Evolutionary conservation across 1,284 basidiomycete genomes (phyloP), one percentile per base, ranked within the genome.

Genomic region (Sparassis latifolia): DNA sequence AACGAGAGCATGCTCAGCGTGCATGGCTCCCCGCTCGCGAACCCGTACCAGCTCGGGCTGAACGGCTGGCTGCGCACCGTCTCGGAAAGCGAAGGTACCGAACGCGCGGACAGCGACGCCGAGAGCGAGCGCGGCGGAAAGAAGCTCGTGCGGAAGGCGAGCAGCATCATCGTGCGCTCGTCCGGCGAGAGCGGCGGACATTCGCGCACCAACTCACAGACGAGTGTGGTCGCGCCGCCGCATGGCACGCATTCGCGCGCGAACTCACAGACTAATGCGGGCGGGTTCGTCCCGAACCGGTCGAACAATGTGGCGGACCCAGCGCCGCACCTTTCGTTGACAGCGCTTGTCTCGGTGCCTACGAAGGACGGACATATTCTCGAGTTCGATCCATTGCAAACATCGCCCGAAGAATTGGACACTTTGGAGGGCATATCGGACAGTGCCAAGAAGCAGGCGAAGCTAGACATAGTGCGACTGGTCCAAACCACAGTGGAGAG

Each of bases 381-480:
- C n/a, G 85, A 88, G 66, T 88, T 91, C 57, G 84, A 90, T 58
- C 86, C 88, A 4, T 67, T 89, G 42, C 73, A 75, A 47, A 85
- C 86, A 1, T 84, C 84, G 0, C 85, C 86, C 0, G 72, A 76
- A 2, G 73, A 82, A 42, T 68, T 90, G 37, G 86, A 89, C 57
- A 79, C 77, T 42, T 70, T 90, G 9, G 82, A 86, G 52, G 86
- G 86, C 3, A 86, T 90, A 51, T 79, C 85, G 1, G 79, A 84
- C 51, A 86, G 83, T 58, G 86, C 88, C 37, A 90, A 89, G 74
- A 86, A 85, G 62, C 80, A 86, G 58, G 86, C 86, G 10, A 80
- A 79, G 58, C 76, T 81, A 47, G 87, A 89, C 56, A 85, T 89
- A 78, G 73, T 78, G 3, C 70, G 78, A 50, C 68, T 90, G 33